Conservation (phyloP, 1,284 basidiomycete species). For the Rhodotorula sp. region DNA sequence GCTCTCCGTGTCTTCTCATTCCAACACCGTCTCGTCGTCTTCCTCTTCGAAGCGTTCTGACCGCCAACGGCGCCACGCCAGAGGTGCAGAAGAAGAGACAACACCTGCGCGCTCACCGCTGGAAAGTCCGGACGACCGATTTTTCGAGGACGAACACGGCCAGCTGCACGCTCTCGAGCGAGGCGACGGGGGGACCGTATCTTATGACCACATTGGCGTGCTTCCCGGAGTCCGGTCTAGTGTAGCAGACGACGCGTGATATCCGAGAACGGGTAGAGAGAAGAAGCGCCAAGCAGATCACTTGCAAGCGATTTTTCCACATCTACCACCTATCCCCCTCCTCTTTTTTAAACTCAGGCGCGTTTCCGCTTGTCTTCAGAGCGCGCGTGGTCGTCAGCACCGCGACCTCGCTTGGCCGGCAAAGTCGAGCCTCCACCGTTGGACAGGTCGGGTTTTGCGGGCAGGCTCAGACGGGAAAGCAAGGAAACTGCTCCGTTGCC, state of each 20-base stretch:
- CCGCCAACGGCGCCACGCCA: not conserved
- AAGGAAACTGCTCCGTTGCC: not conserved
- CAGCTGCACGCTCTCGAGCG: slow-evolving; percentile 3
- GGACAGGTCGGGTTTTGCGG: not conserved
- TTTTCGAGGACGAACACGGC: slow-evolving; percentile 20
- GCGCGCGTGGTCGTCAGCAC: not conserved
- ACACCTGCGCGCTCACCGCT: not conserved
- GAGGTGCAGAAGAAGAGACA: not conserved
- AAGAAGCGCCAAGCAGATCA: not conserved
- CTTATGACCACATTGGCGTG: slow-evolving; percentile 24
- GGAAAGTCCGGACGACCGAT: not conserved
- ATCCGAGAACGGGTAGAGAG: too few species aligned
- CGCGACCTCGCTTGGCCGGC: slow-evolving; percentile 5
- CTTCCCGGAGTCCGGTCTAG: not conserved
- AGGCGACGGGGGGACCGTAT: not conserved
- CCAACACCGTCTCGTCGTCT: slow-evolving; percentile 7
- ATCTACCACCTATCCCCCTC: not conserved
- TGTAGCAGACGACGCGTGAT: not conserved
- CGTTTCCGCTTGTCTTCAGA: slow-evolving; percentile 5
- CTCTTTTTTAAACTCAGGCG: not conserved
- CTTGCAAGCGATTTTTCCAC: not conserved
- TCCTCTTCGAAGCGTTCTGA: not conserved
- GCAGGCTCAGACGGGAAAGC: slow-evolving; percentile 5
- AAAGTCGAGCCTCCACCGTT: too few species aligned
- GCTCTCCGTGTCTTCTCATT: not conserved